Evolutionary conservation across 108 stramenopile species (phyloP).

Genomic region (Fistulifera solaris): DNA sequence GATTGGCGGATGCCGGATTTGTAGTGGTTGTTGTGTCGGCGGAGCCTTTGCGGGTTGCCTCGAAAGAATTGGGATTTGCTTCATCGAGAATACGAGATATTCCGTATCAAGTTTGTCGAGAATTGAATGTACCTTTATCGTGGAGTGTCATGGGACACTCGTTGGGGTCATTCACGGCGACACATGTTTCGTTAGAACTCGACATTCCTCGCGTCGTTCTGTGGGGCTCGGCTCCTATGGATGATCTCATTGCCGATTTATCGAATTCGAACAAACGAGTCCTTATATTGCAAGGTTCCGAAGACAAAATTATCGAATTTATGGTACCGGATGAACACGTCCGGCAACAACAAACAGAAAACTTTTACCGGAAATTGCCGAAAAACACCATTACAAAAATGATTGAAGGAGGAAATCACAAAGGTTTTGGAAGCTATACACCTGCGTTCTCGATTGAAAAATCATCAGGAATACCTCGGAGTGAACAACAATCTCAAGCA

Average conservation of each 20-base stretch:
- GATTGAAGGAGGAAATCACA: conserved; percentile 22
- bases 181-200: conserved; percentile 12
- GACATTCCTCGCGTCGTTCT: conserved; percentile 11
- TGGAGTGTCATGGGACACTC: conserved; percentile 34
- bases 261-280: conserved; percentile 1
- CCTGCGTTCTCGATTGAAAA: neutral
- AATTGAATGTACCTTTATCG: conserved; percentile 11
- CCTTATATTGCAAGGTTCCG: conserved; percentile 18
- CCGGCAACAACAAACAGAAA: neutral
- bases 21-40: conserved; percentile 22
- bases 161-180: conserved; percentile 28
- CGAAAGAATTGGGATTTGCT: neutral
- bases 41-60: conserved; percentile 21
- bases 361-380: conserved; percentile 16
- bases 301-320: conserved; percentile 12
- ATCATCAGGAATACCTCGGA: neutral
- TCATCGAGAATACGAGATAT: neutral
- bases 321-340: neutral
- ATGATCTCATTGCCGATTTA: conserved; percentile 11
- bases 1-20: conserved; percentile 19
- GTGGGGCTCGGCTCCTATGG: conserved; percentile 26
- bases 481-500: neutral
- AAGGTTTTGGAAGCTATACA: conserved; percentile 26
- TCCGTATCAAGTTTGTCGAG: conserved; percentile 6
- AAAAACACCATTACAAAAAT: neutral